phyloP scores from a whole-genome alignment of 31 red algal genomes.

The Odonthalia washingtoniensis region DNA sequence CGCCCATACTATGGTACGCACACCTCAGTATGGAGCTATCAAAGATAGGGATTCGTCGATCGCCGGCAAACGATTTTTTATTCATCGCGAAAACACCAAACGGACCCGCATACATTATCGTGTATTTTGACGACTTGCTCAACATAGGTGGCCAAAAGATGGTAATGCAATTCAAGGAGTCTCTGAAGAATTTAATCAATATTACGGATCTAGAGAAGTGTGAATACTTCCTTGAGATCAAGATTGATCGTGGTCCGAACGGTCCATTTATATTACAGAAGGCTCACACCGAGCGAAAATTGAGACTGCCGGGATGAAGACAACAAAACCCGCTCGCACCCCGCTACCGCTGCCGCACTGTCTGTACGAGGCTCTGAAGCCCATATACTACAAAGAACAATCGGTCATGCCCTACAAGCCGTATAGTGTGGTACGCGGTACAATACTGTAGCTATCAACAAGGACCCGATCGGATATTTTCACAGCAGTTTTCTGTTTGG shows the following conservation, averaged over 20 bases:
- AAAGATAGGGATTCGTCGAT: conserved; percentile 15
- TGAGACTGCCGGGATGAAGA: background rate
- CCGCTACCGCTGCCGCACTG: conserved; percentile 9
- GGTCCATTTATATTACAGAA: background rate
- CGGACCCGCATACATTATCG: background rate
- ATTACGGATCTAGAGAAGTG: background rate
- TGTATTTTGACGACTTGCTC: conserved; percentile 20
- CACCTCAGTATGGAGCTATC: conserved; percentile 6
- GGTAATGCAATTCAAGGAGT: background rate
- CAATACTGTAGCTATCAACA: no score
- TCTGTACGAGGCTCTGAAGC: background rate
- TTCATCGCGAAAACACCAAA: background rate
- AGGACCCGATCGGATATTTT: no score
- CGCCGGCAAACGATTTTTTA: background rate
- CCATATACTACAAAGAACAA: no score
- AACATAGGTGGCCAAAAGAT: background rate
- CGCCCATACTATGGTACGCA: conserved; percentile 58
- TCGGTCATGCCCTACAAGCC: no score
- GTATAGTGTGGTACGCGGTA: no score
- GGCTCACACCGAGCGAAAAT: background rate
- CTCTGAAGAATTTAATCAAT: background rate
- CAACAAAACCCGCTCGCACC: background rate
- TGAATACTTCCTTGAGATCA: background rate
- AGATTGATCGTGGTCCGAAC: background rate
- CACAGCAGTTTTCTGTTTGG: no score